phyloP scores from a whole-genome alignment of 2,329 filamentous ascomycete genomes.

The Cordyceps cateniannulata region DNA sequence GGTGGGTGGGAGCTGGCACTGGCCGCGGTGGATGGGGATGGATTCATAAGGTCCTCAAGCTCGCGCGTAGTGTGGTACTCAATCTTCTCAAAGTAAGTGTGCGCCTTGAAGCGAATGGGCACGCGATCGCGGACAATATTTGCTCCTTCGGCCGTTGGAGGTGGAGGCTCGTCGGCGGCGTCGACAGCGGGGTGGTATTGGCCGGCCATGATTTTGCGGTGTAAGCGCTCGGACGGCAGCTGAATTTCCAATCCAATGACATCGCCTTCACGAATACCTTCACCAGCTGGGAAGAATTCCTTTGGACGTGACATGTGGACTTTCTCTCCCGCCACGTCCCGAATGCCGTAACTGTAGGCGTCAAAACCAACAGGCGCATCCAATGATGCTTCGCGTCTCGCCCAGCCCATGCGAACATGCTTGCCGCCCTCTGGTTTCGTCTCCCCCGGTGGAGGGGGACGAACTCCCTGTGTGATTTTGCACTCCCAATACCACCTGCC shows the following conservation, averaged over 20 bases:
- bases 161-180: conserved; percentile 49
- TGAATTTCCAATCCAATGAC: conserved; percentile 92
- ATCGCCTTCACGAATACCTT: conserved; percentile 81
- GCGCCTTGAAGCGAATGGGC: conserved; percentile 87
- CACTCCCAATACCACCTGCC: conserved; percentile 94
- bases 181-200: conserved; percentile 85
- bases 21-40: conserved; percentile 42
- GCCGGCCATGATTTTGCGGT: conserved; percentile 81
- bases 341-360: conserved; percentile 88
- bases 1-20: conserved; percentile 51
- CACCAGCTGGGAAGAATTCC: conserved; percentile 73
- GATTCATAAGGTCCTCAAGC: conserved; percentile 77
- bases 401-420: conserved; percentile 82
- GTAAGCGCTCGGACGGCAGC: conserved; percentile 75
- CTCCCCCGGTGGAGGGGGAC: conserved; percentile 32
- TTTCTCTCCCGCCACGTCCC: conserved; percentile 84
- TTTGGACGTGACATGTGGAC: conserved; percentile 92
- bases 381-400: conserved; percentile 70
- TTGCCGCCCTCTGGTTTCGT: conserved; percentile 43
- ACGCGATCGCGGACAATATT: conserved; percentile 94
- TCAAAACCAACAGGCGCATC: conserved; percentile 83
- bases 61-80: conserved; percentile 85
- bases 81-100: conserved; percentile 89
- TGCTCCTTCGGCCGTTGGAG: conserved; percentile 49
- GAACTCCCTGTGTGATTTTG: conserved; percentile 73